These are phyloP conservation scores for Backusella luteola DNA, from an alignment of 192 early-diverging fungal species.

Conservation along the genomic window DNA sequence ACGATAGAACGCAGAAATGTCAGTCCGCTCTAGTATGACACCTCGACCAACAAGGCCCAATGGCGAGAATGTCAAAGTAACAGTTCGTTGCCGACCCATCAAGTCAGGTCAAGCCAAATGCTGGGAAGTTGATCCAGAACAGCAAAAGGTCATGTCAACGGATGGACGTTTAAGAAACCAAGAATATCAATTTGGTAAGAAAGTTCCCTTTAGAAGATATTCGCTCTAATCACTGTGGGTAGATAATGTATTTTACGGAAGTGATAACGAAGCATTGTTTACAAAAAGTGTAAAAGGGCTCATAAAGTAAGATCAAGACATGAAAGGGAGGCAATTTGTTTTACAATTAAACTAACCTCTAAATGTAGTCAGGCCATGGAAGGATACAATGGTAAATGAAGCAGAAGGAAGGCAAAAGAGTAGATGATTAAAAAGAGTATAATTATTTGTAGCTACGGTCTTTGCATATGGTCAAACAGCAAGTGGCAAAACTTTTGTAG, in stretches of 20 bases:
- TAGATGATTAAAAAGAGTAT: background rate
- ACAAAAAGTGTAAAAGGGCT: slow-evolving; percentile 30
- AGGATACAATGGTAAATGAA: slow-evolving; percentile 82
- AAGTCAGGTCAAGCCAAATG: slow-evolving; percentile 55
- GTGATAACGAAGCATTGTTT: slow-evolving; percentile 56
- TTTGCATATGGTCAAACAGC: slow-evolving; percentile 99
- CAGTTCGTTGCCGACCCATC: slow-evolving; percentile 70
- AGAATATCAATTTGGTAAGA: slow-evolving; percentile 13
- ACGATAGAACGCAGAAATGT: background rate
- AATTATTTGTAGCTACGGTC: slow-evolving; percentile 68
- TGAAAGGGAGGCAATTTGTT: background rate
- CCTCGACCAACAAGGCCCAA: background rate
- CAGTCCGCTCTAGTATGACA: background rate
- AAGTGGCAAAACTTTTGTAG: slow-evolving; percentile 87
- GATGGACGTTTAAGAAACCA: slow-evolving; percentile 34
- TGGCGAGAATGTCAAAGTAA: slow-evolving; percentile 61
- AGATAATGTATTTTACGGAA: slow-evolving; percentile 54
- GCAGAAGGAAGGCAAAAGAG: background rate
- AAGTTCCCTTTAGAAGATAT: no score
- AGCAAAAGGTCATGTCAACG: slow-evolving; percentile 20
- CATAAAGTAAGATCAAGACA: slow-evolving; percentile 26
- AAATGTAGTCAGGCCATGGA: slow-evolving; percentile 62
- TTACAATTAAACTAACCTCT: no score
- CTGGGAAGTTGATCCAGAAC: slow-evolving; percentile 41
- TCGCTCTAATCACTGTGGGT: background rate